A percentile compares a stretch with the other conserved stretches of the same genome.
Evolutionary conservation across 495 filamentous ascomycete species (phyloP).

Genomic region (Penicillium bovifimosum): DNA sequence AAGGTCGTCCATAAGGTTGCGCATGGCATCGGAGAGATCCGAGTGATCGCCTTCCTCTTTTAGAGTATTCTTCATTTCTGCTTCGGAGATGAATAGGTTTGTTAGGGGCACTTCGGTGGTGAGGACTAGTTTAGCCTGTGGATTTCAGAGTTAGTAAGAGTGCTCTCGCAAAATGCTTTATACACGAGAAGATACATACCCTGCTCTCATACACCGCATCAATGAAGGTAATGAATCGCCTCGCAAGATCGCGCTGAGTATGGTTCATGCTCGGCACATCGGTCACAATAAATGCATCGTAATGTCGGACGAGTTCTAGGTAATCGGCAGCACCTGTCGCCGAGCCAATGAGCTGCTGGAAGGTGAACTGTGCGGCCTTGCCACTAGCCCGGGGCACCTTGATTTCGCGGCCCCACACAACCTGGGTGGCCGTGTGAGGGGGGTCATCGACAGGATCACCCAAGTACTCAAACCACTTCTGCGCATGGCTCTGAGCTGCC

Average conservation of each 20-base stretch:
- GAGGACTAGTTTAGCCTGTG: constrained; percentile 85
- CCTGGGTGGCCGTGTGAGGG: constrained; percentile 69
- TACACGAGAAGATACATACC: constrained; percentile 33
- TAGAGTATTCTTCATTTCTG: constrained; percentile 55
- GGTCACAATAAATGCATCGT: constrained; percentile 87
- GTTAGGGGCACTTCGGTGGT: constrained; percentile 79
- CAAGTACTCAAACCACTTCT: constrained; percentile 92
- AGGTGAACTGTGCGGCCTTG: constrained; percentile 80
- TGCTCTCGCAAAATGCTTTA: neutral
- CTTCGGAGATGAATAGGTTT: constrained; percentile 81
- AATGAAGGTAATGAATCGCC: constrained; percentile 94
- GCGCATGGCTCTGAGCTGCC: constrained; percentile 70
- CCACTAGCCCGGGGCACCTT: constrained; percentile 83
- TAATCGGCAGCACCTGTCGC: constrained; percentile 93
- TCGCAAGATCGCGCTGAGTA: constrained; percentile 77
- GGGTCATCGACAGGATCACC: constrained; percentile 75
- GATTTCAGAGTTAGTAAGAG: constrained; percentile 19
- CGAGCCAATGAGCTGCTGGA: constrained; percentile 79
- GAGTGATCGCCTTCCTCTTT: constrained; percentile 42
- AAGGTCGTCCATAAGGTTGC: constrained; percentile 88
- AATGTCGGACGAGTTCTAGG: constrained; percentile 83
- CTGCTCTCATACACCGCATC: constrained; percentile 85
- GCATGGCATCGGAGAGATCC: constrained; percentile 74
- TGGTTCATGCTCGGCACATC: constrained; percentile 89
- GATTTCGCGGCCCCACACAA: constrained; percentile 92